Base-by-base conservation (phyloP, 1,284 basidiomycete species). In the Phaffia rhodozyma region DNA sequence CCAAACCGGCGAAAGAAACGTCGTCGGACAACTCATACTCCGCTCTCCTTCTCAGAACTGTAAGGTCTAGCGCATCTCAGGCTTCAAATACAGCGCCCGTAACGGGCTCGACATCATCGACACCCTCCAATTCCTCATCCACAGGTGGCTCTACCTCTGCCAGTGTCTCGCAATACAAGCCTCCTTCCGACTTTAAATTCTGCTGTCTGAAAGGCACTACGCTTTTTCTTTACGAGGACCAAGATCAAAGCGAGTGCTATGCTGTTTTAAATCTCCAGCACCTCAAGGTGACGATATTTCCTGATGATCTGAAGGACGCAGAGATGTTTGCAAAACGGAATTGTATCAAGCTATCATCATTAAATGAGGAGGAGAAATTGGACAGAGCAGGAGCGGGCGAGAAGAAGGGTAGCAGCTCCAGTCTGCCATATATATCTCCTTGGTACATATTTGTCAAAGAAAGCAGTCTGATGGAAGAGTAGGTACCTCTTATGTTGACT, bases 361-460 rank as follows among this genome's bases (percentile, higher is more conserved):
- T 80, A 72, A 57, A 62, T 25, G 23, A 58, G 23, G 62, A 67
- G 23, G 66, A 67, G 34, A 53, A 80, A 70, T 82, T 80, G 82
- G 75, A 73, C 65, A 68, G 77, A 78, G 58, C 77, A 79, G 66
- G 68, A 69, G 53, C 70, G 63, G 27, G 68, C 75, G 70, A 79
- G 66, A 59, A 72, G 61, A 81, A 82, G 68, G 71, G 48, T 82
- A 82, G 68, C 77, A 78, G 68, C 68, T 70, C 65, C 58, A 67
- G 51, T 27, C 71, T 70, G 32, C 66, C 71, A 38, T 72, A 76
- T 63, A 64, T 78, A 4, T 81, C 82, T 2, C 87, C 90, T 1
- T 93, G 90, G 89, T 94, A 86, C 78, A 83, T 96, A 71, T 94
- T 94, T 75, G 83, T 88, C 27, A 85, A 86, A 65, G 85, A 84